Evolutionary conservation across 371 early-diverging fungal species (phyloP).

Genomic region (Umbelopsis sp.): DNA sequence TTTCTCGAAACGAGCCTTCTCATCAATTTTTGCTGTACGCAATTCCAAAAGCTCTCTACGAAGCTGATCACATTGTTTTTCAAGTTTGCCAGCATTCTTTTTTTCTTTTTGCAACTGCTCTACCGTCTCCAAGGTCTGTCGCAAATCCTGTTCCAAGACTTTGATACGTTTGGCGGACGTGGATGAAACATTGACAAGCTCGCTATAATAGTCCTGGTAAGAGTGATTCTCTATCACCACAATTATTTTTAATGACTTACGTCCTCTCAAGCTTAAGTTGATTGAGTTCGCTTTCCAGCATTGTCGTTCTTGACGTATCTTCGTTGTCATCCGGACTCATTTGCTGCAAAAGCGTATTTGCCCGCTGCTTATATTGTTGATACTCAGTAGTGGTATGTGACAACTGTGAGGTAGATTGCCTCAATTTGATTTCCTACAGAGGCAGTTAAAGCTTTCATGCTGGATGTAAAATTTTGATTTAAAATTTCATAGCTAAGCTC

Average conservation of each 20-base stretch:
- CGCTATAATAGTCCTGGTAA: constrained; percentile 7
- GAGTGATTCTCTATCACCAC: background rate
- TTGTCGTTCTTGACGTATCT: constrained; percentile 35
- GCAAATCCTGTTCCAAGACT: constrained; percentile 53
- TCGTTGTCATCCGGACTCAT: constrained; percentile 31
- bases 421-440: constrained; percentile 53
- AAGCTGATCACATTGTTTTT: constrained; percentile 29
- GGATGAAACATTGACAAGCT: constrained; percentile 27
- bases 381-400: constrained; percentile 52
- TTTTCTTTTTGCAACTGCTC: constrained; percentile 48
- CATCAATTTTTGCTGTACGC: constrained; percentile 20
- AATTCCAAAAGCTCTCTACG: constrained; percentile 22
- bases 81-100: constrained; percentile 30
- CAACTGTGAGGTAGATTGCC: constrained; percentile 48
- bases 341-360: constrained; percentile 55
- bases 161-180: constrained; percentile 27
- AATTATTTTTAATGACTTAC: constrained; percentile 21
- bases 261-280: constrained; percentile 35
- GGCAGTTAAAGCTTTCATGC: background rate
- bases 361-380: constrained; percentile 67
- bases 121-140: constrained; percentile 53
- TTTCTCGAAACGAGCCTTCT: constrained; percentile 24
- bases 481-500: too few relatives aligned
- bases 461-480: too few relatives aligned
- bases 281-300: constrained; percentile 42